Evolutionary conservation across 2,329 filamentous ascomycete species (phyloP).

Genomic region (Aspergillaceae sp.): DNA sequence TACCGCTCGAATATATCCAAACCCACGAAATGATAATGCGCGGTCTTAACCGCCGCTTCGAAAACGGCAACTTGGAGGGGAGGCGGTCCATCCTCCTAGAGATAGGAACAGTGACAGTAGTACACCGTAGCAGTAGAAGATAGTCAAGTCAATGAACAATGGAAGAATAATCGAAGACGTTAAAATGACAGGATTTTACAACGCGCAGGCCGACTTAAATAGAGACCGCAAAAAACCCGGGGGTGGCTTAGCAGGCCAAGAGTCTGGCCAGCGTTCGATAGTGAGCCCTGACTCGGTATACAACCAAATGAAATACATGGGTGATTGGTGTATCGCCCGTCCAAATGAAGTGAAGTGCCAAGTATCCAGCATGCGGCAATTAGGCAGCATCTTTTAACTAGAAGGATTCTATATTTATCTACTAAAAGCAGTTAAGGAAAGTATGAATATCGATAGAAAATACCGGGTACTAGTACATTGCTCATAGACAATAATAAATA

Average conservation of each 20-base stretch:
- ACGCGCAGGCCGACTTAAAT: too few relatives aligned
- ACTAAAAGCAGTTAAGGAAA: not conserved
- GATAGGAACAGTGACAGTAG: not conserved
- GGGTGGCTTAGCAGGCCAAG: not conserved
- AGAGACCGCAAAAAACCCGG: not conserved
- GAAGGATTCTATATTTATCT: too few relatives aligned
- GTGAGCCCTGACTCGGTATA: too few relatives aligned
- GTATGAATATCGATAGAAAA: not conserved
- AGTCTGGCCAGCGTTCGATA: too few relatives aligned
- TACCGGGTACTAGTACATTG: not conserved
- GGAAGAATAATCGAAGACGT: too few relatives aligned
- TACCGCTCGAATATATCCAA: not conserved
- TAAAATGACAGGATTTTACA: too few relatives aligned
- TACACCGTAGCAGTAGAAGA: not conserved
- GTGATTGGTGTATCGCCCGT: too few relatives aligned
- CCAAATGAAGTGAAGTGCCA: too few relatives aligned
- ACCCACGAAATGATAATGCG: constrained; percentile 47
- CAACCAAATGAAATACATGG: too few relatives aligned
- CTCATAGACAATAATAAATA: not conserved
- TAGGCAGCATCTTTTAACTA: too few relatives aligned
- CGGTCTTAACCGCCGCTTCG: constrained; percentile 43
- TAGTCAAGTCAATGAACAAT: too few relatives aligned
- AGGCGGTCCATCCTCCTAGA: constrained; percentile 18
- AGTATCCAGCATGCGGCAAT: too few relatives aligned
- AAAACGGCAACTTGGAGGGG: constrained; percentile 43